phyloP scores from a whole-genome alignment of 2,329 filamentous ascomycete genomes.

The Reticulascus tulasneorum region DNA sequence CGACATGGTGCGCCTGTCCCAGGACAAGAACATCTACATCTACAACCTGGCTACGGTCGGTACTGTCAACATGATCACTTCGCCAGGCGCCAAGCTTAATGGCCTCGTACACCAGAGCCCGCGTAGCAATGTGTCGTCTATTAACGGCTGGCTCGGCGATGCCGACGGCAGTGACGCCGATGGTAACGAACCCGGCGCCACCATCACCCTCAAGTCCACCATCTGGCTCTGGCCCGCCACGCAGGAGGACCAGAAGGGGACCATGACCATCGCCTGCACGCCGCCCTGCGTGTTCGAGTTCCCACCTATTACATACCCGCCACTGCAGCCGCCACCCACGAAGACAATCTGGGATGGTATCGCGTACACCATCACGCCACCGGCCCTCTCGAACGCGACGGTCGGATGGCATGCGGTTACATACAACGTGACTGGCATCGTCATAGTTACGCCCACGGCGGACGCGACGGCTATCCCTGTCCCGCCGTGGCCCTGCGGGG shows the following conservation, averaged over 20 bases:
- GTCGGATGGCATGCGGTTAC: too few relatives aligned
- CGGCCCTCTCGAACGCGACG: too few relatives aligned
- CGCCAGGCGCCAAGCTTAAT: background rate
- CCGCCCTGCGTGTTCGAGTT: background rate
- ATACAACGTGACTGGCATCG: too few relatives aligned
- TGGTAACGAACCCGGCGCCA: background rate
- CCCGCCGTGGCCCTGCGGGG: too few relatives aligned
- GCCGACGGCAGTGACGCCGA: background rate
- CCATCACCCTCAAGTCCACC: background rate
- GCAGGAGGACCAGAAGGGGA: background rate
- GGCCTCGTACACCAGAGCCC: background rate
- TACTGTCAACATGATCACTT: slow-evolving; percentile 5
- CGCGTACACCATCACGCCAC: too few relatives aligned
- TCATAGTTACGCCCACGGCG: too few relatives aligned
- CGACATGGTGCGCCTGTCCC: slow-evolving; percentile 12
- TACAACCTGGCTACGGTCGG: slow-evolving; percentile 18
- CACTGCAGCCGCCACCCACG: background rate
- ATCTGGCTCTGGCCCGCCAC: background rate
- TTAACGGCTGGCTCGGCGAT: slow-evolving; percentile 1
- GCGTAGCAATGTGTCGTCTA: background rate
- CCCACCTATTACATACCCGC: background rate
- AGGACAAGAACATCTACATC: slow-evolving; percentile 18
- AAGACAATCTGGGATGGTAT: background rate
- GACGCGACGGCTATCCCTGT: too few relatives aligned
- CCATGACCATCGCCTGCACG: slow-evolving; percentile 1